Evolutionary conservation across 306 rosid species (phyloP), one percentile per base, ranked within the genome.

Genomic region (Lathyrus oleraceus): DNA sequence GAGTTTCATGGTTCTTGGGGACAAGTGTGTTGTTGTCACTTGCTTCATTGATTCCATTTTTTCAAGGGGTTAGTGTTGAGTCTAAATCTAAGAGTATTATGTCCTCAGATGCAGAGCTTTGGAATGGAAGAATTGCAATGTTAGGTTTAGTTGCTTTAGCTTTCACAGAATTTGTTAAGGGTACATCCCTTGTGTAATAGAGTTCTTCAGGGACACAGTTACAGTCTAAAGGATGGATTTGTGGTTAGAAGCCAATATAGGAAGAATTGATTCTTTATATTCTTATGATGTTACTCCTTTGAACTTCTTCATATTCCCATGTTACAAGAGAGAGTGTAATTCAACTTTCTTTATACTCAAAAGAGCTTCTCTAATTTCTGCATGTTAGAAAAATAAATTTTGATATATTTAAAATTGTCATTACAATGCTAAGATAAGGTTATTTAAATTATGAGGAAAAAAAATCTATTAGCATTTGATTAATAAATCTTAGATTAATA

Each of bases 71-170:
- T 1, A 87, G 87, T 3, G 95, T 72, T 7, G 98, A 89, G 70
- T 92, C 95, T 0, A 89, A 79, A 3, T 92, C 96, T 0, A 56
- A 79, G 2, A 85, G 88, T 19, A 1, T 87, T 4, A 83, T 89
- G 92, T 72, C 87, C 3, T 92, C 98, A 0, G 77, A 89, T 48
- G 98, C 96, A 0, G 95, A 92, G 78, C 1, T 89, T 1, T 89
- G 92, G 95, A 89, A 92, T 69, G 98, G 96, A 7, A 83, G 98
- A 28, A 45, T 87, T 20, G 98, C 98, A 6, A 89, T 92, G 98
- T 67, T 92, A 71, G 98, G 98, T 17, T 45, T 92, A 27, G 44
- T 92, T 4, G 98, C 96, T 0, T 54, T 92, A 2, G 98, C 98
- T 4, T 71, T 86, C 14, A 87, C 95, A 0, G 96, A 92, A 69